phyloP scores from a whole-genome alignment of 1,284 basidiomycete species.

The Sanguinoderma infundibulare region DNA sequence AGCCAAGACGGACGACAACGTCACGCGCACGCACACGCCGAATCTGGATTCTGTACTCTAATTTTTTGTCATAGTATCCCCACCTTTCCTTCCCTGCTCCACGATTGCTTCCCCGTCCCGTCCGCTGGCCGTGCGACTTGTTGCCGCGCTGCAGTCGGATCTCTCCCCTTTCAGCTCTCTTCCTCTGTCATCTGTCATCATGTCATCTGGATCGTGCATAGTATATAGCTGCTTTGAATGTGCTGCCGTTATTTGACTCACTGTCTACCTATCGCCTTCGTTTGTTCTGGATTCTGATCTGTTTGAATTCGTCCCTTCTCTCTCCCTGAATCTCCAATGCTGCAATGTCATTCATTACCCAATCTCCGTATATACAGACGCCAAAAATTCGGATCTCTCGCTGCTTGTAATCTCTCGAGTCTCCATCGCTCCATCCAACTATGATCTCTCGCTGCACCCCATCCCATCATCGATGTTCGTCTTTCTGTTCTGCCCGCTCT shows the following conservation, averaged over 20 bases:
- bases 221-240: background rate
- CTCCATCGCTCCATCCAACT: background rate
- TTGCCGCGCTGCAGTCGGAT: no score
- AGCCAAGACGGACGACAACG: conserved; percentile 1
- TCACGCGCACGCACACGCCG: background rate
- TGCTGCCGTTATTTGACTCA: background rate
- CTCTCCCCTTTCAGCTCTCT: background rate
- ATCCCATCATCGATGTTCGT: no score
- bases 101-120: no score
- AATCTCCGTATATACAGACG: background rate
- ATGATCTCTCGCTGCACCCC: background rate
- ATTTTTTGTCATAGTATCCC: background rate
- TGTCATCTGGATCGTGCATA: background rate
- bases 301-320: no score
- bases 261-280: background rate
- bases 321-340: background rate
- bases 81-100: background rate
- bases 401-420: background rate
- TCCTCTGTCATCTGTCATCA: background rate
- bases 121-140: background rate
- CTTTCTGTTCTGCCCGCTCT: no score
- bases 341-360: background rate
- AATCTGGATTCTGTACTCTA: background rate
- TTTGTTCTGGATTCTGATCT: no score
- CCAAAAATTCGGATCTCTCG: background rate